Conservation (phyloP, 1,284 basidiomycete genomes). For the Leccinum holopus region DNA sequence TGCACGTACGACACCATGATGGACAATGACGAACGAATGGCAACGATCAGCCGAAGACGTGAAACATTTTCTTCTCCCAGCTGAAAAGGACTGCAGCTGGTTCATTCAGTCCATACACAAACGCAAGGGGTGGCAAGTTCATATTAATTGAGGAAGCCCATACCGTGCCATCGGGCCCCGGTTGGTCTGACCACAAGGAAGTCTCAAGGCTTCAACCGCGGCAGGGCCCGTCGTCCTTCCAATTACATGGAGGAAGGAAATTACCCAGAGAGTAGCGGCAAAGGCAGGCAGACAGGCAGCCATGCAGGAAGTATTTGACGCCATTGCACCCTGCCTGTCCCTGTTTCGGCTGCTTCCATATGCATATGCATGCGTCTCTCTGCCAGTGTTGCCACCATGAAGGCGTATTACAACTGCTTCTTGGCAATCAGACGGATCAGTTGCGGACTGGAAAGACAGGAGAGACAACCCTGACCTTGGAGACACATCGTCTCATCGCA, state of each 20-base stretch:
- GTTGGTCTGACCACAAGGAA: slow-evolving; percentile 18
- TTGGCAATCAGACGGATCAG: slow-evolving; percentile 14
- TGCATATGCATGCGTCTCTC: neutral
- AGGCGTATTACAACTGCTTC: slow-evolving; percentile 9
- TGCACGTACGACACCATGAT: neutral
- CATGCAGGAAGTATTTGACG: slow-evolving; percentile 7
- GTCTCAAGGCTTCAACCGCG: slow-evolving; percentile 28
- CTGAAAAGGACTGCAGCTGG: neutral
- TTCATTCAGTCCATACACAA: slow-evolving; percentile 5
- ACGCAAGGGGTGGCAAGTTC: slow-evolving; percentile 11
- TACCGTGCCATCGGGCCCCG: slow-evolving; percentile 3
- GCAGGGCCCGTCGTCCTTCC: slow-evolving; percentile 9
- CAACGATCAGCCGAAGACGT: slow-evolving; percentile 4
- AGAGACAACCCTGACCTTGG: slow-evolving; percentile 17
- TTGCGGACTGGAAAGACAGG: slow-evolving; percentile 19
- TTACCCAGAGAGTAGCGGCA: slow-evolving; percentile 8
- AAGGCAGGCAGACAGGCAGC: neutral
- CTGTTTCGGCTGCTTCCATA: slow-evolving; percentile 15
- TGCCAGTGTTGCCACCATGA: slow-evolving; percentile 17
- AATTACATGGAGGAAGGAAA: slow-evolving; percentile 15
- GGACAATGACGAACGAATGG: slow-evolving; percentile 22
- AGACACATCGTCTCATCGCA: slow-evolving; percentile 15
- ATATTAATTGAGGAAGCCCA: slow-evolving; percentile 24
- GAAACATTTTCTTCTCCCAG: slow-evolving; percentile 21
- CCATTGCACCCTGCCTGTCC: slow-evolving; percentile 13